These are phyloP conservation scores for Capsicum chinense DNA, from an alignment of 257 asterid genomes.

Conservation along the genomic window DNA sequence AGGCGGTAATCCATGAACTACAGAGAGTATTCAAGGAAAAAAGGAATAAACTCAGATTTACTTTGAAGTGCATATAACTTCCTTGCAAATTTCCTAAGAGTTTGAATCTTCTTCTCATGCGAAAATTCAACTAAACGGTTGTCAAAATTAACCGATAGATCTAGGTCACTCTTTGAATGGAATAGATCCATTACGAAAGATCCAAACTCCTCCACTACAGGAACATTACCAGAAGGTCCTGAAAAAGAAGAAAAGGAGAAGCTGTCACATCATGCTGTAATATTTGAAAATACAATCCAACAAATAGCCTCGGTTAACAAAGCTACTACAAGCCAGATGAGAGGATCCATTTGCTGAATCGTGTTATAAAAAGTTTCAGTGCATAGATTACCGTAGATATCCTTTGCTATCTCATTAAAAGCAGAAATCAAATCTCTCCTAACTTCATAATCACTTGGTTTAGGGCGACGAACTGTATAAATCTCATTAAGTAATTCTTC, in stretches of 20 bases:
- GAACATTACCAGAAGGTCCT: slow-evolving; percentile 60
- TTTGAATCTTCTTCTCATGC: slow-evolving; percentile 78
- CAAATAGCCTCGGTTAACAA: neutral
- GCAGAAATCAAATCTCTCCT: slow-evolving; percentile 66
- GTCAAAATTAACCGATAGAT: slow-evolving; percentile 75
- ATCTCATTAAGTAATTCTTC: slow-evolving; percentile 67
- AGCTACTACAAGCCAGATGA: slow-evolving; percentile 24
- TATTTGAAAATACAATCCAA: neutral
- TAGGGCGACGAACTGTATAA: slow-evolving; percentile 62
- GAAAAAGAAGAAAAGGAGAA: slow-evolving; percentile 29
- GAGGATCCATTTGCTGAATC: neutral
- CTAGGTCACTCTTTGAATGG: slow-evolving; percentile 74
- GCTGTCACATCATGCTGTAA: neutral
- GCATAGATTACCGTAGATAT: slow-evolving; percentile 64
- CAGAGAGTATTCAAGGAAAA: neutral
- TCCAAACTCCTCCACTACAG: slow-evolving; percentile 88
- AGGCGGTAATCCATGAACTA: neutral
- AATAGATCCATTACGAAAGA: slow-evolving; percentile 94
- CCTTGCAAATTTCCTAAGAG: slow-evolving; percentile 73
- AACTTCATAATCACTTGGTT: slow-evolving; percentile 59
- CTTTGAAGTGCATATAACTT: slow-evolving; percentile 85
- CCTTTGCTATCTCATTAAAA: slow-evolving; percentile 81
- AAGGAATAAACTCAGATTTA: slow-evolving; percentile 37
- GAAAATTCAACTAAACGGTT: slow-evolving; percentile 44
- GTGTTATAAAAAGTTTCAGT: slow-evolving; percentile 15